These are phyloP conservation scores for Limtongia smithiae DNA, from an alignment of 805 yeast species.

Conservation along the genomic window DNA sequence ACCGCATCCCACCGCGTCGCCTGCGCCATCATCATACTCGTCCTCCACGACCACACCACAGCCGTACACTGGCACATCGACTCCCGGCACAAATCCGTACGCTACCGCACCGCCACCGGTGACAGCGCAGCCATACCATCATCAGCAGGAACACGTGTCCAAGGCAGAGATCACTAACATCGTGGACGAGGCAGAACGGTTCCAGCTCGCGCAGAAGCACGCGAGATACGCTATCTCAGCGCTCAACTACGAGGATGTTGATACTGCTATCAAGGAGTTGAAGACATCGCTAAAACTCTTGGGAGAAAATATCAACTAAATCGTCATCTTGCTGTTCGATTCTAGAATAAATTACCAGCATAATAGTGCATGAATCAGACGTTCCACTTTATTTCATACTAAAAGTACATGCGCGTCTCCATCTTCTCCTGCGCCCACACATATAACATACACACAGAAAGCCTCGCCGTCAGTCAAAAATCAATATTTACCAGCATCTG, in stretches of 20 bases:
- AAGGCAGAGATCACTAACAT: slow-evolving; percentile 32
- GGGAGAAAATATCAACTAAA: slow-evolving; percentile 18
- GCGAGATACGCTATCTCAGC: slow-evolving; percentile 74
- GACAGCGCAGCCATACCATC: slow-evolving; percentile 19
- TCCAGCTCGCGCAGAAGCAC: slow-evolving; percentile 52
- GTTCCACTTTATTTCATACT: background rate
- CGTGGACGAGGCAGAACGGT: slow-evolving; percentile 39
- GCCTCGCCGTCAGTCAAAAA: too few relatives aligned
- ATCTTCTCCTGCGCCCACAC: too few relatives aligned
- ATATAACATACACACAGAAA: too few relatives aligned
- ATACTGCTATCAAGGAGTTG: slow-evolving; percentile 60
- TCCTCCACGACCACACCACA: slow-evolving; percentile 7
- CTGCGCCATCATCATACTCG: slow-evolving; percentile 21
- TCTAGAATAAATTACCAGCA: background rate
- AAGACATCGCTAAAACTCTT: slow-evolving; percentile 42
- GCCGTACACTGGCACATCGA: slow-evolving; percentile 14
- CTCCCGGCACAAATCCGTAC: slow-evolving; percentile 11
- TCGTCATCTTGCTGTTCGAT: too few relatives aligned
- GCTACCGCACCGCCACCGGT: slow-evolving; percentile 13
- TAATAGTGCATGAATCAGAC: background rate
- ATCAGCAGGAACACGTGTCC: slow-evolving; percentile 18
- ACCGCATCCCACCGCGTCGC: slow-evolving; percentile 10
- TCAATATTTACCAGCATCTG: too few relatives aligned
- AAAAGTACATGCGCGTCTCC: too few relatives aligned
- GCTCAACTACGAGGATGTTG: slow-evolving; percentile 61